Percentiles rank a stretch among this genome's conserved stretches.
phyloP scores from a whole-genome alignment of 75 land plant genomes.

The Cryptomeria japonica region DNA sequence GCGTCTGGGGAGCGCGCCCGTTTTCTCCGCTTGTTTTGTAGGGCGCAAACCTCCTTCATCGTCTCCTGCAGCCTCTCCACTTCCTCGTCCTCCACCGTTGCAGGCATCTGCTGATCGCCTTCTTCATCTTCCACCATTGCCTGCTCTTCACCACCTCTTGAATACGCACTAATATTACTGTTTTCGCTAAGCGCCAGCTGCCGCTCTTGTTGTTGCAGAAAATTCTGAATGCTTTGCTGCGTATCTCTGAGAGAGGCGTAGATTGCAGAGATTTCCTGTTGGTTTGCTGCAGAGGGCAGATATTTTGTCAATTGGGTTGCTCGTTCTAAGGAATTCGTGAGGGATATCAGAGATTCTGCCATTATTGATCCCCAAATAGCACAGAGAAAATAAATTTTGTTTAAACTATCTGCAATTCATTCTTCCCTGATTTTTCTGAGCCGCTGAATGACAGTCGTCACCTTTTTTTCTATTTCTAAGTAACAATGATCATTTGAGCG shows the following conservation, averaged over 20 bases:
- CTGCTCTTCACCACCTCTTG: not conserved
- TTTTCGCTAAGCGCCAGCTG: not conserved
- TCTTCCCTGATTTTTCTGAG: too few species aligned
- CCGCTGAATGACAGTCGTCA: too few species aligned
- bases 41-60: not conserved
- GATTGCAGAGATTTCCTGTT: not conserved
- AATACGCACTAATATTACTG: not conserved
- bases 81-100: not conserved
- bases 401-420: too few species aligned
- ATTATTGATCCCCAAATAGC: not conserved
- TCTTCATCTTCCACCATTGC: not conserved
- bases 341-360: not conserved
- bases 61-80: constrained; percentile 11
- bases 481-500: too few species aligned
- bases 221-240: not conserved
- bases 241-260: constrained; percentile 2
- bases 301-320: constrained; percentile 5
- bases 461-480: too few species aligned
- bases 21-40: constrained; percentile 6
- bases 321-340: constrained; percentile 4
- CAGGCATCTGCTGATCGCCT: constrained; percentile 1
- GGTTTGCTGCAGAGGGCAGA: constrained; percentile 1
- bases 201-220: constrained; percentile 3
- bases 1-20: not conserved
- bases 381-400: too few species aligned